Base-by-base conservation (phyloP, 208 protist genomes). In the Leishmania tarentolae region DNA sequence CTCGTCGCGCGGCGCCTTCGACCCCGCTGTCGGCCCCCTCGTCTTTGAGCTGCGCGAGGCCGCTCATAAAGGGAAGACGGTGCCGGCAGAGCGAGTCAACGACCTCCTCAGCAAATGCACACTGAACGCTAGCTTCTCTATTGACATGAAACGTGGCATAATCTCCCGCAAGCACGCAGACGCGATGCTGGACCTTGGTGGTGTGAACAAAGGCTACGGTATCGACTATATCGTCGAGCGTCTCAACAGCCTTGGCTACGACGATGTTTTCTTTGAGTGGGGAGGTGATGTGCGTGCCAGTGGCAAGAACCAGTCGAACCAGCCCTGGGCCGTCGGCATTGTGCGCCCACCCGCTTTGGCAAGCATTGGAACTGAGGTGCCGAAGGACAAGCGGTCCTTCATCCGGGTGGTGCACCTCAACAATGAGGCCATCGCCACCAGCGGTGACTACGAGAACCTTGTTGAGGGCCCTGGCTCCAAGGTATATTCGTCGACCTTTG, bases 361-460 rank as follows among this genome's bases (percentile, higher is more conserved):
- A 37, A 86, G 90, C 53, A 80, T 93, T 71, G 63, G 76, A 35
- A 73, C 69, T 46, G 65, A 61, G 21, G 76, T 82, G 47, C 79
- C 78, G 57, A 76, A 85, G 11, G 86, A 88, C 24, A 78, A 90
- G 74, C 80, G 74, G 61, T 77, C 85, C 42, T 90, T 88, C 53
- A 85, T 93, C 52, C 90, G 90, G 0, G 90, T 93, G 44, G 57
- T 90, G 42, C 80, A 53, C n/a, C 88, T 93, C 31, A 82, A 83
- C 86, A 89, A 93, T 83, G 88, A 91, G 84, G 88, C 90, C 59
- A 79, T 92, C 79, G 88, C 88, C 37, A 89, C 90, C 35, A 91
- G 87, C 80, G 90, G 90, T 61, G 90, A 93, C 80, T 91, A 92
- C 83, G 90, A 93, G 79, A 93, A 93, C 86, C 88, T 91, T 57